Percentiles rank a stretch among this genome's conserved stretches.
Evolutionary conservation across 1,284 basidiomycete genomes (phyloP).

Genomic region (Thecaphora thlaspeos): DNA sequence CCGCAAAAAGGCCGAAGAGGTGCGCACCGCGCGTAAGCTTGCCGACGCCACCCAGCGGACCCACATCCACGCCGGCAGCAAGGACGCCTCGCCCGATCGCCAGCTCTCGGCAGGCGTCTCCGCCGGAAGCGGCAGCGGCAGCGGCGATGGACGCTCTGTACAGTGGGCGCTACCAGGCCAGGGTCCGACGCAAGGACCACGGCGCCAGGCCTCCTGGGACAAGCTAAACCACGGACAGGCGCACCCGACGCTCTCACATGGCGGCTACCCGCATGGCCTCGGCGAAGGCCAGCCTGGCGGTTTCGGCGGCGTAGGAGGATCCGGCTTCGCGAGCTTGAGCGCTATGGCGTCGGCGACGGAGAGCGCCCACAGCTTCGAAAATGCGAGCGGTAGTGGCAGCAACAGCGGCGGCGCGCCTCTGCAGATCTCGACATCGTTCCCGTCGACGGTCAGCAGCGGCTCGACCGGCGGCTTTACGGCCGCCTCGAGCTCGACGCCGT

Average conservation of each 20-base stretch:
- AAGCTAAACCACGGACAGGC: too few relatives aligned
- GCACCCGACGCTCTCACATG: too few relatives aligned
- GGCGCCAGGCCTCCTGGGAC: too few relatives aligned
- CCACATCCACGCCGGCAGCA: slow-evolving; percentile 22
- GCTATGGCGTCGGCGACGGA: too few relatives aligned
- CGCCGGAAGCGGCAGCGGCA: slow-evolving; percentile 8
- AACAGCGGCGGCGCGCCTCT: not conserved
- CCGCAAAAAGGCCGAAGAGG: slow-evolving; percentile 30
- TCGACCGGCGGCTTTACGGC: slow-evolving; percentile 1
- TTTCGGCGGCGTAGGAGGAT: too few relatives aligned
- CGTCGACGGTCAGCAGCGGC: slow-evolving; percentile 5
- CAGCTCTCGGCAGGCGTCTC: not conserved
- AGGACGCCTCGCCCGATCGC: slow-evolving; percentile 7
- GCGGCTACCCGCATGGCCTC: too few relatives aligned
- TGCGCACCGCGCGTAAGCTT: slow-evolving; percentile 22
- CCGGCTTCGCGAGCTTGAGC: too few relatives aligned
- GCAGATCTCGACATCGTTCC: slow-evolving; percentile 18
- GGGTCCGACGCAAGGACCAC: too few relatives aligned
- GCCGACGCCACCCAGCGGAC: slow-evolving; percentile 35
- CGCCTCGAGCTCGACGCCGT: slow-evolving; percentile 23
- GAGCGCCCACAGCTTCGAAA: too few relatives aligned
- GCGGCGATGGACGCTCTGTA: not conserved
- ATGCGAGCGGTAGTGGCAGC: too few relatives aligned
- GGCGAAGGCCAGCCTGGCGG: too few relatives aligned
- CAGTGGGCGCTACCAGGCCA: too few relatives aligned